Percentiles rank a stretch among this genome's conserved stretches.
These are phyloP conservation scores for Apiotrichum laibachii DNA, from an alignment of 1,284 basidiomycete species.

Conservation along the genomic window DNA sequence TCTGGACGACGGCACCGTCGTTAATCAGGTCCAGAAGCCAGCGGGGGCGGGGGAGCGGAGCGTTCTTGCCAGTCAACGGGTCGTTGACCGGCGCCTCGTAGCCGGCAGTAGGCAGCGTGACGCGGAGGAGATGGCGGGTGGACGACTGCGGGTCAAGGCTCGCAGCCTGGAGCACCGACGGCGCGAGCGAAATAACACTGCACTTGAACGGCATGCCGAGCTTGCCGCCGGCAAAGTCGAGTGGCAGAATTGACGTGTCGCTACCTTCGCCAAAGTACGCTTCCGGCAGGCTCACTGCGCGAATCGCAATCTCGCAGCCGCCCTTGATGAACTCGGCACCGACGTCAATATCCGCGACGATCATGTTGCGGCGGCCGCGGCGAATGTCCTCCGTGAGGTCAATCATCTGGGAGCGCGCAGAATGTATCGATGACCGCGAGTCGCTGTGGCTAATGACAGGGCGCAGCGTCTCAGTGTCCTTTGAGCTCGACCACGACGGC, in stretches of 20 bases:
- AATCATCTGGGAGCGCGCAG: constrained; percentile 37
- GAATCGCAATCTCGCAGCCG: constrained; percentile 40
- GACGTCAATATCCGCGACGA: constrained; percentile 40
- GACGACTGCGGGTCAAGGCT: constrained; percentile 45
- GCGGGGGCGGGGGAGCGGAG: constrained; percentile 63
- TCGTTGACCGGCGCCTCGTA: constrained; percentile 72
- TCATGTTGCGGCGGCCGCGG: constrained; percentile 36
- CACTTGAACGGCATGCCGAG: constrained; percentile 46
- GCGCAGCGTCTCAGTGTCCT: constrained; percentile 18
- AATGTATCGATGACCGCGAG: constrained; percentile 31
- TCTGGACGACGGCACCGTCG: constrained; percentile 63
- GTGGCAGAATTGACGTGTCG: constrained; percentile 22
- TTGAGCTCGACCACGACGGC: constrained; percentile 7
- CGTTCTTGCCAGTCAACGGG: constrained; percentile 71
- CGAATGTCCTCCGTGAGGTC: constrained; percentile 44
- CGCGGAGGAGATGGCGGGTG: constrained; percentile 67
- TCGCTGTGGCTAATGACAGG: constrained; percentile 36
- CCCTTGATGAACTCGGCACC: constrained; percentile 30
- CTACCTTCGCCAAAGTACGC: constrained; percentile 23
- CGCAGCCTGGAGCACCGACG: constrained; percentile 72
- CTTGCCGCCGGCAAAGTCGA: constrained; percentile 27
- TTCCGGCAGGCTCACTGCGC: constrained; percentile 39
- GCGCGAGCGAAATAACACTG: constrained; percentile 61
- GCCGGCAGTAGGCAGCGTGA: constrained; percentile 76
- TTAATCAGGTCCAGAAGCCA: constrained; percentile 72